Conservation (phyloP, 108 stramenopile species). For the Aureococcus anophagefferens region DNA sequence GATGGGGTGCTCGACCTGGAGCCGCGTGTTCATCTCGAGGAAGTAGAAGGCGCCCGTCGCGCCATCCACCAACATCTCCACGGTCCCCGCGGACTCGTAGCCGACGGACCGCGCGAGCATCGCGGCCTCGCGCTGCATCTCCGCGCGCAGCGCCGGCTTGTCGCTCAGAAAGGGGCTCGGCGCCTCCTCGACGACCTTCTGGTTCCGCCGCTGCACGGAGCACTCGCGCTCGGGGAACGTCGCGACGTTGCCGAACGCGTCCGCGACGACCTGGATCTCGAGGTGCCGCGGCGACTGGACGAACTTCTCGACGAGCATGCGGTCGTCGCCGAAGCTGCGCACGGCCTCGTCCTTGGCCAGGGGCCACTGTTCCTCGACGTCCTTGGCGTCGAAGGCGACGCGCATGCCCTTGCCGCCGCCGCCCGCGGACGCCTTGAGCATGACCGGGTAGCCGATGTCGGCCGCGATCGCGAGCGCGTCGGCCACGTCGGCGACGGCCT, state of each 20-base stretch:
- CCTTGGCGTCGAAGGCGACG: conserved; percentile 68
- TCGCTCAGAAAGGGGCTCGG: conserved; percentile 58
- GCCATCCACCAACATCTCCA: conserved; percentile 86
- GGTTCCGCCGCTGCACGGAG: conserved; percentile 87
- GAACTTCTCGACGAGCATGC: conserved; percentile 90
- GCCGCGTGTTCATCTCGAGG: conserved; percentile 89
- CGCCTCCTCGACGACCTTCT: conserved; percentile 95
- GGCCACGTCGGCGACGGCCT: conserved; percentile 10
- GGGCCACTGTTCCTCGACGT: conserved; percentile 63
- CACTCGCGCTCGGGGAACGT: conserved; percentile 91
- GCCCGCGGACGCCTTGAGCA: conserved; percentile 94
- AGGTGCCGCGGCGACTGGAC: conserved; percentile 92
- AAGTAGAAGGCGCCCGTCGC: conserved; percentile 64
- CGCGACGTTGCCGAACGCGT: conserved; percentile 60
- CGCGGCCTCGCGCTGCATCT: conserved; percentile 75
- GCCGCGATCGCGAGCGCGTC: conserved; percentile 59
- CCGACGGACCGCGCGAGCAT: conserved; percentile 61
- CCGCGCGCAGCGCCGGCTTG: conserved; percentile 50
- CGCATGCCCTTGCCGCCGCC: conserved; percentile 99
- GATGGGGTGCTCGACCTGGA: conserved; percentile 95
- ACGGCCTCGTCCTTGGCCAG: conserved; percentile 72
- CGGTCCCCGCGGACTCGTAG: conserved; percentile 86
- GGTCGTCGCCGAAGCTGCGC: conserved; percentile 77
- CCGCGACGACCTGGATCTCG: conserved; percentile 91
- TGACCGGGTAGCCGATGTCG: conserved; percentile 92